Conservation (phyloP, 1,284 basidiomycete species). For the Pulveroboletus sp. region DNA sequence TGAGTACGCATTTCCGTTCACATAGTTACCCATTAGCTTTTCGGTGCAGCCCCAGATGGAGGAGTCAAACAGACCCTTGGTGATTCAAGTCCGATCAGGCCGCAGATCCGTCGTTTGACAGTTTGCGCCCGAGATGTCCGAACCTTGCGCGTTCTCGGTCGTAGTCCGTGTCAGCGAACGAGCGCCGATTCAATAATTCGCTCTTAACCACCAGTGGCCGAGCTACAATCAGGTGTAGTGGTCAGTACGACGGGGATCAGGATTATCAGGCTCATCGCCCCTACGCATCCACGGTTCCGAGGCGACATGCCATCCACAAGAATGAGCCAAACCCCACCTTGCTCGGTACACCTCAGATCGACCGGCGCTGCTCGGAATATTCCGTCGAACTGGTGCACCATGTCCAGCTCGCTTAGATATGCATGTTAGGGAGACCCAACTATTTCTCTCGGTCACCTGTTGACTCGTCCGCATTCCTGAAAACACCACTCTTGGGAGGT, state of each 20-base stretch:
- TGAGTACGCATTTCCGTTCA: neutral
- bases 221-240: neutral
- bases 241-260: neutral
- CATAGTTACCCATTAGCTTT: neutral
- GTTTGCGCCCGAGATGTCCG: neutral
- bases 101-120: neutral
- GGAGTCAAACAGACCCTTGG: neutral
- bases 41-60: neutral
- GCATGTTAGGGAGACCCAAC: neutral
- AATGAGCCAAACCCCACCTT: neutral
- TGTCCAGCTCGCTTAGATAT: neutral
- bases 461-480: neutral
- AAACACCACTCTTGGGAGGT: neutral
- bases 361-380: neutral
- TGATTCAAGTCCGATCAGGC: neutral
- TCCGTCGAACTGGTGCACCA: neutral
- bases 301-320: too few relatives aligned
- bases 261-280: neutral
- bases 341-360: neutral
- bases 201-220: neutral
- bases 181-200: neutral
- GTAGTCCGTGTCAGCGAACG: neutral
- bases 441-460: neutral
- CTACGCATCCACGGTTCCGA: neutral
- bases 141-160: neutral